These are phyloP conservation scores for Boletus rubropictus DNA, from an alignment of 768 basidiomycete species.

Conservation along the genomic window DNA sequence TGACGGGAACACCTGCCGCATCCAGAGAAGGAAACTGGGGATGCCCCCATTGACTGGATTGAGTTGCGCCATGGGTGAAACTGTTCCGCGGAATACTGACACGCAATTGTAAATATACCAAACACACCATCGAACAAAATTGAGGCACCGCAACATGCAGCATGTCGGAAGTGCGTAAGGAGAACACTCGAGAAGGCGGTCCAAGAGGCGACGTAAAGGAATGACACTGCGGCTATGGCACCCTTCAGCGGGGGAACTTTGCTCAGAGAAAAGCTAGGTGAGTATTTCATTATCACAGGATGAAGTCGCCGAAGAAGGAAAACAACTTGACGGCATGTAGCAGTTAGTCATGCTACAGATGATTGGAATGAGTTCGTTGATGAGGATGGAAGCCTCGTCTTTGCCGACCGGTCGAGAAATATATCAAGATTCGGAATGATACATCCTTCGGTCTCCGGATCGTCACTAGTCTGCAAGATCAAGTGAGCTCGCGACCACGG, in stretches of 20 bases:
- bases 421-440: constrained; percentile 16
- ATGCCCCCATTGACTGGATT: neutral
- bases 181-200: constrained; percentile 7
- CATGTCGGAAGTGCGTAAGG: constrained; percentile 11
- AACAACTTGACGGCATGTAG: constrained; percentile 1
- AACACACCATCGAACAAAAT: constrained; percentile 8
- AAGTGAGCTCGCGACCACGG: constrained; percentile 7
- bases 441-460: constrained; percentile 12
- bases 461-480: constrained; percentile 8
- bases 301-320: constrained; percentile 8
- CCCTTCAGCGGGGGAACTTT: neutral
- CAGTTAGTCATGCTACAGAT: constrained; percentile 4
- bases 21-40: constrained; percentile 4
- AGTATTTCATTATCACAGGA: constrained; percentile 12
- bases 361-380: constrained; percentile 15
- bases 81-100: constrained; percentile 17
- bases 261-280: constrained; percentile 1
- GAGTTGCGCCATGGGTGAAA: constrained; percentile 2
- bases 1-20: neutral
- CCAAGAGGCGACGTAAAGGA: constrained; percentile 10
- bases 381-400: constrained; percentile 5
- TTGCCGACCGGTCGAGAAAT: constrained; percentile 18
- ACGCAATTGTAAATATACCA: neutral
- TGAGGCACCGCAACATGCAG: constrained; percentile 9
- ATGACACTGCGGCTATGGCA: constrained; percentile 7